A percentile compares a stretch with the other conserved stretches of the same genome.
Conservation (phyloP, 352 stramenopile genomes). For the Phytophthora niederhauseri region DNA sequence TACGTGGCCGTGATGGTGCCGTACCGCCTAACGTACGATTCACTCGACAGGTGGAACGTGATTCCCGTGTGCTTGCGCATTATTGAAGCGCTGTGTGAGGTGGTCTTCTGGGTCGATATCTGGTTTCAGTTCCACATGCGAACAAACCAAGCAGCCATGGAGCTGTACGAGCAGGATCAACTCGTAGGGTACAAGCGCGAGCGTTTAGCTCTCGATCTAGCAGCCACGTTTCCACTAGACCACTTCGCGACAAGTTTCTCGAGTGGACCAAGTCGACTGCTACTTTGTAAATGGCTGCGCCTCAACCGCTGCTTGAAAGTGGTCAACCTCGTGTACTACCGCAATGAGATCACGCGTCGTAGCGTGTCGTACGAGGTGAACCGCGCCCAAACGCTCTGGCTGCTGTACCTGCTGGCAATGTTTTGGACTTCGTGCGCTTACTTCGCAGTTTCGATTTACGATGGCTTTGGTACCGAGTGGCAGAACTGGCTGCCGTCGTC, state of each 20-base stretch:
- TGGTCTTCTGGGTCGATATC: conserved; percentile 60
- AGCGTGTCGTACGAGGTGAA: conserved; percentile 69
- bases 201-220: conserved; percentile 44
- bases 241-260: conserved; percentile 42
- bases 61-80: conserved; percentile 42
- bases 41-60: conserved; percentile 45
- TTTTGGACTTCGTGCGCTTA: conserved; percentile 74
- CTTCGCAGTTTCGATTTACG: conserved; percentile 61
- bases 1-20: conserved; percentile 56
- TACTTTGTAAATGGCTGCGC: conserved; percentile 44
- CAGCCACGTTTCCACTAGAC: conserved; percentile 56
- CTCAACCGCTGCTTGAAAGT: conserved; percentile 68
- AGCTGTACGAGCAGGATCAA: conserved; percentile 69
- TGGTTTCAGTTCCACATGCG: conserved; percentile 69
- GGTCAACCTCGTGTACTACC: conserved; percentile 58
- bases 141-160: conserved; percentile 55
- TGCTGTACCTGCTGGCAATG: conserved; percentile 63
- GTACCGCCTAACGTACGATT: conserved; percentile 65
- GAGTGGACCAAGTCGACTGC: conserved; percentile 6
- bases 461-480: conserved; percentile 57
- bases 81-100: conserved; percentile 47
- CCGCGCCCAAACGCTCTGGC: conserved; percentile 54
- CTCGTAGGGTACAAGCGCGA: conserved; percentile 60
- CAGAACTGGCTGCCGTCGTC: conserved; percentile 55
- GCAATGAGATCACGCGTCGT: conserved; percentile 63